A percentile compares a stretch with the other conserved stretches of the same genome.
Conservation (phyloP, 2,329 filamentous ascomycete genomes). For the Xylaria sp. region DNA sequence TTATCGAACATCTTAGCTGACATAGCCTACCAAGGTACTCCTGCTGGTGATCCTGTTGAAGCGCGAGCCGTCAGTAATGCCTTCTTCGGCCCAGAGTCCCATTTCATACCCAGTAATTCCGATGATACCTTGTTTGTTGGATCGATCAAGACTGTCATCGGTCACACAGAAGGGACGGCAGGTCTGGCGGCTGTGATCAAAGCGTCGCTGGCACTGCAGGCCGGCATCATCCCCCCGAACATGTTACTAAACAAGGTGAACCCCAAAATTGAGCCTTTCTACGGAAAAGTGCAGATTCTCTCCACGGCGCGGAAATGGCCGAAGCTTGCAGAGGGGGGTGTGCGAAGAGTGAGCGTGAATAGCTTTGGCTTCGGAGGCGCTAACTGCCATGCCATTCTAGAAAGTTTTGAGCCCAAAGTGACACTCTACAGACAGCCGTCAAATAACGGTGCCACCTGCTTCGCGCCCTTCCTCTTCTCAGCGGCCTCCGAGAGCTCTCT, state of each 20-base stretch:
- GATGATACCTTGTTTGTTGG: constrained; percentile 14
- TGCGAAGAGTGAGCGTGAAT: constrained; percentile 32
- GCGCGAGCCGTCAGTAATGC: constrained; percentile 31
- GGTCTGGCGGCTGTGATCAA: constrained; percentile 27
- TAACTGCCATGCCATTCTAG: constrained; percentile 27
- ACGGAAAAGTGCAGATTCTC: constrained; percentile 7
- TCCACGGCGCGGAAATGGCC: constrained; percentile 12
- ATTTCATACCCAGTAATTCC: not conserved
- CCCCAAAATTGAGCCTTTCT: constrained; percentile 14
- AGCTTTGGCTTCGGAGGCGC: constrained; percentile 27
- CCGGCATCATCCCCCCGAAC: constrained; percentile 17
- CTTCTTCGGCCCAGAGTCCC: no score
- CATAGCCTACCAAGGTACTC: no score
- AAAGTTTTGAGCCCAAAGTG: no score
- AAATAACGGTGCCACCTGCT: not conserved
- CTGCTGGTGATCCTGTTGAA: constrained; percentile 36
- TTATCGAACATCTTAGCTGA: no score
- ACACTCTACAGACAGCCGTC: not conserved
- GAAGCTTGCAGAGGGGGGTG: not conserved
- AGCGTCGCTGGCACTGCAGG: constrained; percentile 13
- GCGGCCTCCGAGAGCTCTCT: not conserved
- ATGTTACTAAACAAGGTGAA: constrained; percentile 10
- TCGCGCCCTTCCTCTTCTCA: constrained; percentile 19
- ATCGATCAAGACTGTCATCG: constrained; percentile 25
- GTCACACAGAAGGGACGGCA: constrained; percentile 28